Evolutionary conservation across 768 basidiomycete species (phyloP), one percentile per base, ranked within the genome.

Genomic region (Scleroderma citrinum): DNA sequence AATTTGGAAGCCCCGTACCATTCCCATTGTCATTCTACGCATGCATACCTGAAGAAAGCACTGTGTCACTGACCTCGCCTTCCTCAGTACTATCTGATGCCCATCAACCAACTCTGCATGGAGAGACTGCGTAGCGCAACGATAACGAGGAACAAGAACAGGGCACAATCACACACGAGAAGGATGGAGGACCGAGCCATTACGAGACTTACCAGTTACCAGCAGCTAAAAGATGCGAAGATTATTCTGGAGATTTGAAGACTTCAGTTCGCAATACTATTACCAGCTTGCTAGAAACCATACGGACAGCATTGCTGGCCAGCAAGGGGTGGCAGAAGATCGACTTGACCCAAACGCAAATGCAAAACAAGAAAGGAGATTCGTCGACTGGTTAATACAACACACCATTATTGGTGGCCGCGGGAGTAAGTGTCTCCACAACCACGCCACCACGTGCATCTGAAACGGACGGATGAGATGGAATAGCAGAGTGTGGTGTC

Each of bases 191-290:
- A 13, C 70, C 82, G 45, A 71, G 78, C 47, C 91, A 96, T 66
- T 95, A 88, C 72, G 59, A 57, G 32, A 72, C 72, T 5, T 90
- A 81, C 65, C 7, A 32, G 7, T 32, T 32, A 32, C 31, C 76
- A 76, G 13, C 77, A 78, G 40, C 62, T 97, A 55, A 74, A 87
- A 65, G 72, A 73, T 26, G 76, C 73, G 50, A 85, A 82, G 69
- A 78, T 3, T 92, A 96, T 65, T 95, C 96, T 7, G 84, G 81
- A 29, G 96, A 96, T 67, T 69, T 98, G 62, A 99, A 99, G 74
- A 67, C 66, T 3, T 77, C 81, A 0, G 89, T 95, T 14, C 76
- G 78, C 38, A 80, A 82, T 31, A 83, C 81, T 12, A 83, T 98
- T 63, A 76, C 79, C 60, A 73, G 73, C 21, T 69, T 99, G 37